Conservation (phyloP, 2,329 filamentous ascomycete species). For the Botryotinia narcissicola region DNA sequence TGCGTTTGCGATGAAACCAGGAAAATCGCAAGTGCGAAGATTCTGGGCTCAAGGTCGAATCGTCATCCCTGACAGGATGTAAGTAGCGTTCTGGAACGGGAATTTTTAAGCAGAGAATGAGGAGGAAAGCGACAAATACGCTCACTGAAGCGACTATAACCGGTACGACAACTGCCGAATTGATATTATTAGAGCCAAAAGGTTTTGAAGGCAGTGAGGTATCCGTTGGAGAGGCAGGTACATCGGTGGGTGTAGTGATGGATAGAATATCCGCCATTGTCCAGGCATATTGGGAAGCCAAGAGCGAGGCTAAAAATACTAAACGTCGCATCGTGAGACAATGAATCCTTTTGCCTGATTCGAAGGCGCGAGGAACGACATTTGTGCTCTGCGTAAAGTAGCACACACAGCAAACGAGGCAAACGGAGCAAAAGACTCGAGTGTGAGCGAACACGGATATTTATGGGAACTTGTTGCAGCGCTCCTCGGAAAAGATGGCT, state of each 20-base stretch:
- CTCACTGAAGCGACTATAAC: constrained; percentile 18
- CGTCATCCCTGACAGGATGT: not conserved
- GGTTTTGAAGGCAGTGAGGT: not conserved
- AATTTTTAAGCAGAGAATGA: constrained; percentile 17
- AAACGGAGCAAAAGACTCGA: not conserved
- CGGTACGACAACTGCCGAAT: constrained; percentile 15
- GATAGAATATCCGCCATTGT: constrained; percentile 17
- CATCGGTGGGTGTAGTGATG: not conserved
- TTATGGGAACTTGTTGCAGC: constrained; percentile 6
- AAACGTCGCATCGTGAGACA: constrained; percentile 16
- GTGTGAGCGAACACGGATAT: constrained; percentile 11
- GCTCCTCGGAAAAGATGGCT: constrained; percentile 12
- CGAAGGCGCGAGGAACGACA: constrained; percentile 15
- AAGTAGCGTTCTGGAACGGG: constrained; percentile 11
- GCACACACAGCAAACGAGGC: not conserved
- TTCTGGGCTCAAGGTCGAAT: constrained; percentile 1
- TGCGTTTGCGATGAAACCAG: constrained; percentile 11
- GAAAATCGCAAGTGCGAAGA: constrained; percentile 6
- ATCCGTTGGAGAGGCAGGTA: constrained; percentile 1
- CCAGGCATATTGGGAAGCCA: constrained; percentile 1
- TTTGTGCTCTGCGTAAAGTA: constrained; percentile 8
- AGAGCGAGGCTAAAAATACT: not conserved
- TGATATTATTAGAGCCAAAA: not conserved
- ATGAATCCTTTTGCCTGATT: constrained; percentile 11
- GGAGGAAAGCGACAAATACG: constrained; percentile 15